Evolutionary conservation across 2,329 filamentous ascomycete genomes (phyloP).

Genomic region (Trichothecium sympodiale): DNA sequence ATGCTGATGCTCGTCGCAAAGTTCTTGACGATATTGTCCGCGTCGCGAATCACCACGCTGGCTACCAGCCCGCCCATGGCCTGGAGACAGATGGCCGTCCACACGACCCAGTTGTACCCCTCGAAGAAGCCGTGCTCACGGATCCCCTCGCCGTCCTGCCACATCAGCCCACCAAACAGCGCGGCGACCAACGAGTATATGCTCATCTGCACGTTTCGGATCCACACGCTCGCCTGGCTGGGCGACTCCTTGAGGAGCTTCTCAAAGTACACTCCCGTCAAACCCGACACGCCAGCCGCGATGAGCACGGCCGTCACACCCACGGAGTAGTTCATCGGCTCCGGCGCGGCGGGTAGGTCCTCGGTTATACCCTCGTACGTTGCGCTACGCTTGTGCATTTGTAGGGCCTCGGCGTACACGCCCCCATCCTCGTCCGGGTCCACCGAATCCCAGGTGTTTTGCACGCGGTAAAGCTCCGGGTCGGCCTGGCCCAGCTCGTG

Average conservation of each 20-base stretch:
- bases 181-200: conserved; percentile 91
- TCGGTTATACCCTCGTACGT: conserved; percentile 82
- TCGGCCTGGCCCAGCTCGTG: conserved; percentile 58
- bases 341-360: conserved; percentile 30
- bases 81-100: conserved; percentile 74
- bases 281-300: conserved; percentile 68
- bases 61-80: conserved; percentile 73
- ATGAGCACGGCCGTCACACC: conserved; percentile 70
- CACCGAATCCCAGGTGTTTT: background rate
- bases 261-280: conserved; percentile 81
- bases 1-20: conserved; percentile 91
- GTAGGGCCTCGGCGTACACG: background rate
- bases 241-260: conserved; percentile 85
- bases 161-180: conserved; percentile 73
- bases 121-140: conserved; percentile 81
- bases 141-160: conserved; percentile 78
- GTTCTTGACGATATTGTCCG: conserved; percentile 76
- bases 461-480: conserved; percentile 6
- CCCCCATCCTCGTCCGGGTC: background rate
- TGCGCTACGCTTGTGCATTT: conserved; percentile 52
- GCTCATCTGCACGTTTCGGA: conserved; percentile 86
- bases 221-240: conserved; percentile 71
- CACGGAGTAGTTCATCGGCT: conserved; percentile 63
- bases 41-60: conserved; percentile 28
- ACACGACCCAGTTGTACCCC: conserved; percentile 88